Evolutionary conservation across 805 yeast species (phyloP).

Genomic region (Hanseniaspora lindneri): DNA sequence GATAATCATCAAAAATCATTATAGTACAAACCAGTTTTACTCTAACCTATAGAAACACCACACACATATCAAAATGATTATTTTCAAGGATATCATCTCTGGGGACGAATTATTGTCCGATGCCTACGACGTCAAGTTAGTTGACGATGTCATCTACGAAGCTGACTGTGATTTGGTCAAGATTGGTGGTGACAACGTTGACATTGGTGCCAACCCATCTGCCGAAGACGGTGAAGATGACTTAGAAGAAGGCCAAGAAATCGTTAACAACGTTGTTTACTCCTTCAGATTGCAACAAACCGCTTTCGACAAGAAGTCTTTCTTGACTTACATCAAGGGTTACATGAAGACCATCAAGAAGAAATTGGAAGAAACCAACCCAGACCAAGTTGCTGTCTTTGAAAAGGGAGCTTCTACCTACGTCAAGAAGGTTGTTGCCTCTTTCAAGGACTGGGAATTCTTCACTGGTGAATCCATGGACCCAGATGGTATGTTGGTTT

Average conservation of each 20-base stretch:
- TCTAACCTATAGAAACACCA: neutral
- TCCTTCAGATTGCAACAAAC: slow-evolving; percentile 97
- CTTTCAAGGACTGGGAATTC: slow-evolving; percentile 99
- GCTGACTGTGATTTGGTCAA: slow-evolving; percentile 90
- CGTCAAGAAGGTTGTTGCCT: slow-evolving; percentile 89
- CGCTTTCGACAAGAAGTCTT: slow-evolving; percentile 94
- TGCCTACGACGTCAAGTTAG: slow-evolving; percentile 82
- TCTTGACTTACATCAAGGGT: slow-evolving; percentile 91
- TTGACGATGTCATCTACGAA: slow-evolving; percentile 87
- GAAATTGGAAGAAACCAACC: slow-evolving; percentile 74
- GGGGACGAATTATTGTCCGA: slow-evolving; percentile 95
- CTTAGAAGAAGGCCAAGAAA: slow-evolving; percentile 71
- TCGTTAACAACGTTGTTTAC: slow-evolving; percentile 96
- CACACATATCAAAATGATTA: slow-evolving; percentile 25
- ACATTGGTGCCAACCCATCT: slow-evolving; percentile 99
- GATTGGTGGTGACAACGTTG: slow-evolving; percentile 84
- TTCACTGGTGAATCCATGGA: slow-evolving; percentile 99
- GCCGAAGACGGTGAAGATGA: slow-evolving; percentile 89
- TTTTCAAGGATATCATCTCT: slow-evolving; percentile 68
- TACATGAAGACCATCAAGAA: slow-evolving; percentile 97
- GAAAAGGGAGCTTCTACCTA: slow-evolving; percentile 96
- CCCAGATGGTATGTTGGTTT: slow-evolving; percentile 97
- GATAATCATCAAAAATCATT: too few species aligned
- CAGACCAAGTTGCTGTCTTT: slow-evolving; percentile 75
- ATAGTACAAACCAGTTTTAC: slow-evolving; percentile 2